Evolutionary conservation across 2,329 filamentous ascomycete species (phyloP), one percentile per base, ranked within the genome.

Genomic region (Aspergillus carbonarius): DNA sequence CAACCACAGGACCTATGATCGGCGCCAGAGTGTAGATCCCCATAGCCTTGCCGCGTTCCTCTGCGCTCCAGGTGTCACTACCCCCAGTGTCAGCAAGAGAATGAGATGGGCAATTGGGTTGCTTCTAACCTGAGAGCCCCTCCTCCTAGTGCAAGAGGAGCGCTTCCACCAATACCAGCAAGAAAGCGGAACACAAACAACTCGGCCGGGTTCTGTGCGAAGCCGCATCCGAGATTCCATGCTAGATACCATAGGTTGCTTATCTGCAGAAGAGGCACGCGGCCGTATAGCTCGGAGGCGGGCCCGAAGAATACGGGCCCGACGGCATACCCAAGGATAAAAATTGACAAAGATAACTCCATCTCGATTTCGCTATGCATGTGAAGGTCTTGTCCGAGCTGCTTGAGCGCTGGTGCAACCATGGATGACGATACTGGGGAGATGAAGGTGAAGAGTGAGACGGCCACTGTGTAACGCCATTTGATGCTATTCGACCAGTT

Each of bases 371-470:
- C 67, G 40, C 75, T 74, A 0, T 72, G 71, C 46, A 87, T 83
- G 54, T 79, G 59, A 30, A 88, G 76, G 32, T 87, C 83, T 2
- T 65, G 62, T 15, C 78, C 77, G 44, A 88, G 83, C 2, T 75
- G 69, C 9, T 70, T 67, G 44, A 88, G 64, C 0, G 78, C 81
- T 0, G 82, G 82, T 0, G 82, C 78, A 1, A 83, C 67, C 79
- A 88, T 88, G 37, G 83, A 83, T 5, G 83, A 86, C 1, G 85
- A 84, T 27, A 88, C 83, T 0, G 86, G 85, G 3, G 84, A 85
- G 59, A 88, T 82, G 63, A 87, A 80, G 5, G 83, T 85, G 68
- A 86, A 86, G 44, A 78, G 73, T 0, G 84, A 81, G 30, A 86
- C 74, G 53, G 85, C 74, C 39, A 83, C 74, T 1, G 83, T 81